Base-by-base conservation (phyloP, 805 yeast genomes). In the Hanseniaspora occidentalis region DNA sequence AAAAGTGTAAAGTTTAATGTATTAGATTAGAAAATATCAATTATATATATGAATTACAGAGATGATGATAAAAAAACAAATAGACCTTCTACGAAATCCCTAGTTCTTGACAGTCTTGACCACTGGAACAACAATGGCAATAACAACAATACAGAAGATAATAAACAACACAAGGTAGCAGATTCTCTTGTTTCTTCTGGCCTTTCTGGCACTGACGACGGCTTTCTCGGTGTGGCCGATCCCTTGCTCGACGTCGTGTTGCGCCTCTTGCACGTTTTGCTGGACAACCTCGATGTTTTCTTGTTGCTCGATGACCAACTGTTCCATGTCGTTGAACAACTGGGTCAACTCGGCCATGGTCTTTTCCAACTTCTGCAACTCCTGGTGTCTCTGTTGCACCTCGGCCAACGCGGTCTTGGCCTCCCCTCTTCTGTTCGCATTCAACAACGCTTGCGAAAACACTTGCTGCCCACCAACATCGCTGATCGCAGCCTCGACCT, bases 271-370 rank as follows among this genome's bases (percentile, higher is more conserved):
- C 46, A 88, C 83, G 53, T 84, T 80, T 50, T 83, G 77, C 58
- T 86, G 86, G 48, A 85, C 77, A 55, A 77, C 82, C 56, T 79
- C 83, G 50, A 92, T 79, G 46, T 81, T 77, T 51, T 76, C 85
- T 62, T 88, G 95, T 67, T 92, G 97, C 65, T 88, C 95, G 50
- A 89, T 85, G 37, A 89, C 96, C 64, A 92, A 70, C 57, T 84
- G 84, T 65, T 92, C 96, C 92, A 92, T 84, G 59, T 92, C 97
- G 55, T 81, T 82, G 69, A 92, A 86, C 59, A 92, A 74, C 67
- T 84, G 95, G 33, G 94, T 84, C 63, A 92, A 75, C 64, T 92
- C 98, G 27, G 89, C 85, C 83, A 92, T 86, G 44, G 95, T 81
- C 65, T 84, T 79, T 65, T 89, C 97, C 63, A 92, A 80, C 68